Evolutionary conservation across 179 eudicot genomes (phyloP), one percentile per base, ranked within the genome.

Genomic region (Monotropa hypopitys): DNA sequence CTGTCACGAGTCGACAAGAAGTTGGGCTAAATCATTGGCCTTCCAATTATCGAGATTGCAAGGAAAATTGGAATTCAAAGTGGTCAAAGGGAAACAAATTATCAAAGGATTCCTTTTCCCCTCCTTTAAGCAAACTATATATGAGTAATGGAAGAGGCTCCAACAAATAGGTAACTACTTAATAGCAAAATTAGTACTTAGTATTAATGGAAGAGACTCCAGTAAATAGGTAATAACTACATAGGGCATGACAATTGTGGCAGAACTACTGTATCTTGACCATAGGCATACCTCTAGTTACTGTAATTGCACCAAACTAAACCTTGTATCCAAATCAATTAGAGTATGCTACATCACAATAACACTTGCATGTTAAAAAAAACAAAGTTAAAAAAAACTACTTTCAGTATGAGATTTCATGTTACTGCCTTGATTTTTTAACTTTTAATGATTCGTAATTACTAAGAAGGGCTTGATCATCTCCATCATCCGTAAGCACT

Each of bases 381-480:
- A 66, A 49, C 30, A n/a, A 50, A 45, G 57, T 18, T 28, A 21
- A 46, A 68, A 35, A 62, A 13, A 33, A 70, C 5, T 8, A 13
- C 74, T 53, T 10, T 43, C 47, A 42, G 38, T 68, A 15, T 35
- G n/a, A 54, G 32, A 43, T 73, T 35, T 33, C n/a, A 42, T 69
- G 13, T 79, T 96, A 98, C 77, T 96, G 98, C 79, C 99, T 86
- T 43, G 99, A 88, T n/a, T n/a, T n/a, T n/a, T n/a, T n/a, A n/a
- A n/a, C n/a, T n/a, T n/a, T n/a, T n/a, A n/a, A n/a, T n/a, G n/a
- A n/a, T n/a, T n/a, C n/a, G n/a, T n/a, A n/a, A n/a, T n/a, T n/a
- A n/a, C n/a, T n/a, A n/a, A n/a, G n/a, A n/a, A n/a, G n/a, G n/a
- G n/a, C n/a, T n/a, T n/a, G n/a, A n/a, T n/a, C n/a, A n/a, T n/a